Evolutionary conservation across 1,284 basidiomycete genomes (phyloP).

Genomic region (Trametes polyzona): DNA sequence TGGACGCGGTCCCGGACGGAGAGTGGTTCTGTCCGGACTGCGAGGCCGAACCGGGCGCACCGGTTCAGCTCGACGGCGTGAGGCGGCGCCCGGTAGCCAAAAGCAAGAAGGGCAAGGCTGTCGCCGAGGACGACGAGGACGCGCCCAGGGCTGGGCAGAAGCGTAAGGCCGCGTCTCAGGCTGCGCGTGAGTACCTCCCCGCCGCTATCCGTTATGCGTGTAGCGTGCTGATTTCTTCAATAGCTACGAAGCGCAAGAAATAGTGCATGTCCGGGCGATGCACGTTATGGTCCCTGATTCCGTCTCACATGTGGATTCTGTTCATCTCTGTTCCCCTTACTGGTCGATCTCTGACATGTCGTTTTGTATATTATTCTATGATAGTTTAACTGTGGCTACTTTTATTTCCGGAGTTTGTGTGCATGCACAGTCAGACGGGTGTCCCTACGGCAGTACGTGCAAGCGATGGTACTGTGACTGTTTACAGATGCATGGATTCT

Average conservation of each 20-base stretch:
- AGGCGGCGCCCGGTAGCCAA: slow-evolving; percentile 25
- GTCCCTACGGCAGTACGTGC: too few species aligned
- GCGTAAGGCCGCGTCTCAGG: slow-evolving; percentile 36
- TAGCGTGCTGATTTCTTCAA: background rate
- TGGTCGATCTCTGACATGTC: background rate
- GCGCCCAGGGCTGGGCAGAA: slow-evolving; percentile 36
- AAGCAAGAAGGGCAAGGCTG: slow-evolving; percentile 21
- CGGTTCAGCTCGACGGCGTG: slow-evolving; percentile 34
- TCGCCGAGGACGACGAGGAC: slow-evolving; percentile 19
- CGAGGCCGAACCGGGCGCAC: slow-evolving; percentile 39
- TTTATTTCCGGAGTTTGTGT: background rate
- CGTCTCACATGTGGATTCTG: background rate
- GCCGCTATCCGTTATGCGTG: background rate
- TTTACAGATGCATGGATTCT: too few species aligned
- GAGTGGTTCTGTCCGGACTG: slow-evolving; percentile 93
- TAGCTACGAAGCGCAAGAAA: slow-evolving; percentile 39
- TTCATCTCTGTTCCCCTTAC: background rate
- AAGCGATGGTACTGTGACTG: too few species aligned
- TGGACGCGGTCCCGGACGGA: slow-evolving; percentile 80
- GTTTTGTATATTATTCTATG: background rate
- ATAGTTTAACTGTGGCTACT: background rate
- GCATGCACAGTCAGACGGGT: too few species aligned
- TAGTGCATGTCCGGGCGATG: slow-evolving; percentile 9
- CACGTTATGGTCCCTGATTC: background rate
- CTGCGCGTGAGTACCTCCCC: slow-evolving; percentile 12